A percentile compares a stretch with the other conserved stretches of the same genome.
Conservation (phyloP, 371 early-diverging fungal species). For the Encephalitozoon intestinalis region DNA sequence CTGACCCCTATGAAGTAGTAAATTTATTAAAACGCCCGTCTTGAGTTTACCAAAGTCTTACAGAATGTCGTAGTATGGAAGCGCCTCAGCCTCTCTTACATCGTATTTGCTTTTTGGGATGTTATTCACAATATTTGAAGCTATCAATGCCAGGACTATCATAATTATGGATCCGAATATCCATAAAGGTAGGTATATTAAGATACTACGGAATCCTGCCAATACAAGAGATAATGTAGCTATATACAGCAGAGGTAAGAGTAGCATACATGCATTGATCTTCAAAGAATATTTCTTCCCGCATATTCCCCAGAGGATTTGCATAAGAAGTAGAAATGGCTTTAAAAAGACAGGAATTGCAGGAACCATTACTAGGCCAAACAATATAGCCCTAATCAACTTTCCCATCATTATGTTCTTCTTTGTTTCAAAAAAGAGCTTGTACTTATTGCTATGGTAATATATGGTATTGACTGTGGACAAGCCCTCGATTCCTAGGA, state of each 20-base stretch:
- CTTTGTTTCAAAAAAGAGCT: background rate
- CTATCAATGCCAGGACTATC: background rate
- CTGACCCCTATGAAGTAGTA: background rate
- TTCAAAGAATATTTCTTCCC: background rate
- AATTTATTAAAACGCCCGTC: slow-evolving; percentile 6
- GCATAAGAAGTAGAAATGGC: background rate
- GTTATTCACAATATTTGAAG: background rate
- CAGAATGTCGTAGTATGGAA: background rate
- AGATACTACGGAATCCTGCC: background rate
- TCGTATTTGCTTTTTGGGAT: background rate
- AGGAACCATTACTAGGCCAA: background rate
- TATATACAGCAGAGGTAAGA: background rate
- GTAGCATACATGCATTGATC: background rate
- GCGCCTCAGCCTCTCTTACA: background rate
- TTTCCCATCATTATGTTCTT: background rate
- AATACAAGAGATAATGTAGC: background rate
- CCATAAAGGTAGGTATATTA: background rate
- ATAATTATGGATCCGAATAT: background rate
- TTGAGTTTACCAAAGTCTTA: background rate
- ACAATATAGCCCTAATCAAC: background rate
- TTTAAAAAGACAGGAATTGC: background rate
- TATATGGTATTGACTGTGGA: background rate
- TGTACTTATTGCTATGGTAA: background rate
- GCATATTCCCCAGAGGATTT: background rate
- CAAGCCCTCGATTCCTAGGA: background rate